These are phyloP conservation scores for Labyrinthula sp. DNA, from an alignment of 352 stramenopile species.

Conservation along the genomic window DNA sequence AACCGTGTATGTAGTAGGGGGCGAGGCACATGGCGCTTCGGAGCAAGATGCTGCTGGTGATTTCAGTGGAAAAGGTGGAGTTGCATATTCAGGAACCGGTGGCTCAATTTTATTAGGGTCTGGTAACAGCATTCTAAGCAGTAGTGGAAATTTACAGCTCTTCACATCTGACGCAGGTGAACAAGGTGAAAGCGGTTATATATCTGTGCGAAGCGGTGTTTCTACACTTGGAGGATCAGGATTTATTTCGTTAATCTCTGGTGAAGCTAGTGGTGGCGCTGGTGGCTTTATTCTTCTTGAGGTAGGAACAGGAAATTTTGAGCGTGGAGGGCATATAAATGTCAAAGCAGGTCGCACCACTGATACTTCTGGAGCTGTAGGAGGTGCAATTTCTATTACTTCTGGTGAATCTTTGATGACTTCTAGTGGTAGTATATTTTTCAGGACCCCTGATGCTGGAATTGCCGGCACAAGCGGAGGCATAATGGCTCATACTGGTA, in stretches of 20 bases:
- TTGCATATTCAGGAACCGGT: conserved; percentile 37
- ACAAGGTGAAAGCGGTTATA: conserved; percentile 41
- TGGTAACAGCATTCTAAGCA: conserved; percentile 9
- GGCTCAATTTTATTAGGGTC: conserved; percentile 19
- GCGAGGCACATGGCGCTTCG: conserved; percentile 58
- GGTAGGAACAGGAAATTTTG: conserved; percentile 45
- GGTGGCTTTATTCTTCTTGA: conserved; percentile 46
- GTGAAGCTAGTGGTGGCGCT: conserved; percentile 40
- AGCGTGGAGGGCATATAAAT: conserved; percentile 47
- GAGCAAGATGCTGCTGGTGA: conserved; percentile 60
- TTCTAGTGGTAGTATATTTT: conserved; percentile 21
- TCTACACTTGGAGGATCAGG: conserved; percentile 32
- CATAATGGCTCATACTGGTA: conserved; percentile 50
- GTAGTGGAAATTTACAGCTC: conserved; percentile 13
- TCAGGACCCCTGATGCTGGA: conserved; percentile 37
- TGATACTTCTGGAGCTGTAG: conserved; percentile 30
- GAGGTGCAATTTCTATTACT: conserved; percentile 37
- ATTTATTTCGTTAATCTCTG: conserved; percentile 37
- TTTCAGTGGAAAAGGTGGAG: conserved; percentile 49
- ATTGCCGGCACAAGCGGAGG: conserved; percentile 41
- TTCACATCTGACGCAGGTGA: conserved; percentile 13
- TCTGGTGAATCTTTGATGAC: conserved; percentile 39
- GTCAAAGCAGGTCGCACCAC: conserved; percentile 42
- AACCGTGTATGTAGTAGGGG: conserved; percentile 51
- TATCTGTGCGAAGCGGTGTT: conserved; percentile 23